Base-by-base conservation (phyloP, 495 filamentous ascomycete genomes). In the Saxophila tyrrhenica region DNA sequence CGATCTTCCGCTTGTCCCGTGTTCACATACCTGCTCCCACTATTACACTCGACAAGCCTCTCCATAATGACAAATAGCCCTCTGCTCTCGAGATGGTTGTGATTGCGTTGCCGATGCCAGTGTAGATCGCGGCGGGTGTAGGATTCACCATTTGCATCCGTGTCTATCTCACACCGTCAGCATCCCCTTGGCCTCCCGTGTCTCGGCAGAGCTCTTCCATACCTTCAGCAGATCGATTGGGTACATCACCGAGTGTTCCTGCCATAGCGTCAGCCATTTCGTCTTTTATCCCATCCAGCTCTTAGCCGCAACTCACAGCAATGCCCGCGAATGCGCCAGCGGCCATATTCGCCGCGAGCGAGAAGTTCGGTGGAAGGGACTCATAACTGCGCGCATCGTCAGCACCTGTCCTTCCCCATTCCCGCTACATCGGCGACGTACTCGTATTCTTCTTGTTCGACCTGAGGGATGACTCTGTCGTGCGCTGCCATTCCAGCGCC, bases 151-250 rank as follows among this genome's bases (percentile, higher is more conserved):
- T 83, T 78, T 98, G 92, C 88, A 96, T 94, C 62, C 92, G 86
- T 25, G 92, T 98, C 92, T 97, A 66, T 29, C 54, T 38, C 23
- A 0, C 41, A 38, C 44, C 7, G 41, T 44, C 41, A 44, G 41
- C 41, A 3, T 9, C 16, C n/a, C n/a, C n/a, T n/a, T n/a, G n/a
- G 29, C 19, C 19, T 5, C 41, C 19, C 41, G 7, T 7, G 7
- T 17, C 16, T 44, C 19, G 7, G 16, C 19, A 44, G 17, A 44
- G 3, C 41, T n/a, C 43, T 16, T 52, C 67, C 78, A 69, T 73
- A 96, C 94, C 83, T 99, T 99, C 54, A 99, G 82, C 58, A 95
- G 80, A 72, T 99, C 92, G 59, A 99, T 85, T 9, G 92, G 92
- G 62, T 99, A 99, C 92, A 99, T 95, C 58, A 94, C 88, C 49